phyloP scores from a whole-genome alignment of 805 yeast genomes.

The Brettanomyces custersianus region DNA sequence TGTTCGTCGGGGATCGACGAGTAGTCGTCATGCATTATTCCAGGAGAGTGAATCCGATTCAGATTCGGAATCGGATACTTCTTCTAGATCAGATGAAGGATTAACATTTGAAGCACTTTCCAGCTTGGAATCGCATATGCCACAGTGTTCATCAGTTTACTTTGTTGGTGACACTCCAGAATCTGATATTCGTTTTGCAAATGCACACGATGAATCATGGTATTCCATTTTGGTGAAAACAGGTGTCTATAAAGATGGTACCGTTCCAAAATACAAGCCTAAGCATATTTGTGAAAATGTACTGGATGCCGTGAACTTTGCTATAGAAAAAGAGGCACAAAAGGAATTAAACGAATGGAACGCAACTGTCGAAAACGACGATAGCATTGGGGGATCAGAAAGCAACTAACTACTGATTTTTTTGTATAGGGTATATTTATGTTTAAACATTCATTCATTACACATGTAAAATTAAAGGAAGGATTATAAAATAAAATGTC shows the following conservation, averaged over 20 bases:
- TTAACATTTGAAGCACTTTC: slow-evolving; percentile 36
- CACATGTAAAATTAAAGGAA: too few species aligned
- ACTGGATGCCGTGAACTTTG: slow-evolving; percentile 74
- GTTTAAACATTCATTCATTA: too few species aligned
- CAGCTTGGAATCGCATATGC: slow-evolving; percentile 45
- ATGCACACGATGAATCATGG: slow-evolving; percentile 80
- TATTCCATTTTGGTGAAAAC: slow-evolving; percentile 77
- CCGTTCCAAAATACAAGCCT: slow-evolving; percentile 71
- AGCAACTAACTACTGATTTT: not conserved
- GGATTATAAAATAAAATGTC: too few species aligned
- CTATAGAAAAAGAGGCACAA: slow-evolving; percentile 72
- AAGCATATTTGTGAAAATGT: slow-evolving; percentile 67
- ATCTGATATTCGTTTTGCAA: slow-evolving; percentile 80
- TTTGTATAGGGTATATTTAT: too few species aligned
- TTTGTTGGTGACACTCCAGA: slow-evolving; percentile 90
- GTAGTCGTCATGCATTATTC: not conserved
- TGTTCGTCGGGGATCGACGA: not conserved
- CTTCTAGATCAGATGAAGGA: slow-evolving; percentile 31
- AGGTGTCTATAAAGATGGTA: slow-evolving; percentile 78
- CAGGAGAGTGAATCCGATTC: slow-evolving; percentile 25
- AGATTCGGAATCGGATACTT: slow-evolving; percentile 31
- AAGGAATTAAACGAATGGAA: slow-evolving; percentile 73
- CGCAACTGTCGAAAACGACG: slow-evolving; percentile 44
- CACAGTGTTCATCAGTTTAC: slow-evolving; percentile 80
- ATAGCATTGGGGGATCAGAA: not conserved